These are phyloP conservation scores for Candida glucosophila DNA, from an alignment of 1,139 yeast genomes.

Conservation along the genomic window DNA sequence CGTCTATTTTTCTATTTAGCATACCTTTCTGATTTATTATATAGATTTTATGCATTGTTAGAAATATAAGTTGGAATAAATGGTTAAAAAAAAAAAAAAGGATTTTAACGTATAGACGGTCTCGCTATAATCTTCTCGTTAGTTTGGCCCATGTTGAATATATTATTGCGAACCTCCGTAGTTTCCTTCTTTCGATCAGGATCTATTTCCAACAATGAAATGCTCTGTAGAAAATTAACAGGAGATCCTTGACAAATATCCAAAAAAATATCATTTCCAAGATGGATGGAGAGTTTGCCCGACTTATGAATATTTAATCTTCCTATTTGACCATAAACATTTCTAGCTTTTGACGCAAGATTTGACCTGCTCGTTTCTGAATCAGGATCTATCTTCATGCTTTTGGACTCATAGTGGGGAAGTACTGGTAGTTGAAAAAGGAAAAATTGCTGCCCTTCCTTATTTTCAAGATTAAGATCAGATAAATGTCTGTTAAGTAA, in stretches of 20 bases:
- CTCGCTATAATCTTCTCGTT: slow-evolving; percentile 49
- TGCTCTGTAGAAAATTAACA: slow-evolving; percentile 66
- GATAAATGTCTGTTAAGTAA: slow-evolving; percentile 18
- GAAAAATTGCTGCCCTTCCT: slow-evolving; percentile 20
- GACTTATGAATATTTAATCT: slow-evolving; percentile 68
- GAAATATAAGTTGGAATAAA: no score
- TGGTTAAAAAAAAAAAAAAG: no score
- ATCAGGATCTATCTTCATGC: slow-evolving; percentile 4
- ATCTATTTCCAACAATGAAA: slow-evolving; percentile 49
- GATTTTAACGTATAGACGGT: slow-evolving; percentile 28
- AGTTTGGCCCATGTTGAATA: slow-evolving; percentile 55
- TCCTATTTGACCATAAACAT: slow-evolving; percentile 55
- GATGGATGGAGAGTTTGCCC: slow-evolving; percentile 65
- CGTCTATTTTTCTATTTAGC: no score
- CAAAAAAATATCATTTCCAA: slow-evolving; percentile 60
- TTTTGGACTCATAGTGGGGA: slow-evolving; percentile 25
- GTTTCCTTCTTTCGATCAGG: no score
- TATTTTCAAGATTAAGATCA: slow-evolving; percentile 11
- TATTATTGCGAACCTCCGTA: slow-evolving; percentile 30
- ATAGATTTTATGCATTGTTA: no score
- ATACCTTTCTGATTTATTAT: no score
- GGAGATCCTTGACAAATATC: slow-evolving; percentile 70
- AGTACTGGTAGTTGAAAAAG: slow-evolving; percentile 68
- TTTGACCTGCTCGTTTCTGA: slow-evolving; percentile 6
- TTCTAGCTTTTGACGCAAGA: slow-evolving; percentile 6